Conservation (phyloP, 176 grass and related monocot species). For the Oryza glumipatula region DNA sequence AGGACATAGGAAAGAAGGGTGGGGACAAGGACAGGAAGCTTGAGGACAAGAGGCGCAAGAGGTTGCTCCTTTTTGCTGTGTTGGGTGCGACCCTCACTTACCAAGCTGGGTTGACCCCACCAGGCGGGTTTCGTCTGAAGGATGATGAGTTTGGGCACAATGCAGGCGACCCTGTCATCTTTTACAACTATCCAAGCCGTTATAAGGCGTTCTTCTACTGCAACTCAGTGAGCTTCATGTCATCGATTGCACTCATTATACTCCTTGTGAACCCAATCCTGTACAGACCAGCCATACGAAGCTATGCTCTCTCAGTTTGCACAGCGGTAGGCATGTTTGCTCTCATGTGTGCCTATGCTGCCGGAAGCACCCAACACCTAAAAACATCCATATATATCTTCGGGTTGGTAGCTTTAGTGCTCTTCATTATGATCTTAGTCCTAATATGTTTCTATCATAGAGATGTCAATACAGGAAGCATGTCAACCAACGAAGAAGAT, state of each 20-base stretch:
- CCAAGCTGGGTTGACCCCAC: constrained; percentile 40
- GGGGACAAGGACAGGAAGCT: background rate
- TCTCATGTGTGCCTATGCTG: background rate
- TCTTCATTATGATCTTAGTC: background rate
- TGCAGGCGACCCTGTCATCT: constrained; percentile 10
- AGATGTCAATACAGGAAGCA: too few relatives aligned
- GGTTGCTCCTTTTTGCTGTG: constrained; percentile 31
- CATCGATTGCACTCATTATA: constrained; percentile 37
- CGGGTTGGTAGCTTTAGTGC: background rate
- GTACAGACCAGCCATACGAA: constrained; percentile 7
- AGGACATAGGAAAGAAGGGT: too few relatives aligned
- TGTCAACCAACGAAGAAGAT: too few relatives aligned
- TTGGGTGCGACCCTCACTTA: constrained; percentile 25
- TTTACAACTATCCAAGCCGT: background rate
- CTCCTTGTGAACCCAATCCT: constrained; percentile 21
- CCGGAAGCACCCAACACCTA: background rate
- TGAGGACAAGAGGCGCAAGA: background rate
- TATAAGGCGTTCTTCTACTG: constrained; percentile 46
- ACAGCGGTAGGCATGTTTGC: background rate
- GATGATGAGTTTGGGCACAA: background rate
- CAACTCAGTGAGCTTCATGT: constrained; percentile 41
- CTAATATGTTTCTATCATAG: background rate
- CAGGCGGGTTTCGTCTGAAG: background rate
- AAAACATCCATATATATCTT: constrained; percentile 13
- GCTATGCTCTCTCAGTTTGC: constrained; percentile 21